Percentiles rank a stretch among this genome's conserved stretches.
Conservation (phyloP, 2,329 filamentous ascomycete genomes). For the Cladosporium sp. region DNA sequence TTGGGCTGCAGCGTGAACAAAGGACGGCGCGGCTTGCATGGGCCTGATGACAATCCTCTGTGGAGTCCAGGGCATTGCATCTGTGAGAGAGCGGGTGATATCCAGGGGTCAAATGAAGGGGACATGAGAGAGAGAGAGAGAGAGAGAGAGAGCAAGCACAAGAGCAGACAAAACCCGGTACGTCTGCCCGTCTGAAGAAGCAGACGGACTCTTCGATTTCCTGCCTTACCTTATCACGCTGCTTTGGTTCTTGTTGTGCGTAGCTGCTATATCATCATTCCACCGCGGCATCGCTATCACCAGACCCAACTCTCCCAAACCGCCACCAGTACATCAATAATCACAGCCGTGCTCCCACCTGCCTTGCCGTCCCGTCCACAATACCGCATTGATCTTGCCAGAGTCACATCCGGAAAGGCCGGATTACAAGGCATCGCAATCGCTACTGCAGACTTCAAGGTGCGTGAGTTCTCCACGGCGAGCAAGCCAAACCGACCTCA, state of each 20-base stretch:
- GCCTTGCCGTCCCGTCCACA: neutral
- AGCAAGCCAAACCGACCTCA: conserved; percentile 14
- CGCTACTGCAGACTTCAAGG: conserved; percentile 7
- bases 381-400: conserved; percentile 5
- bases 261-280: conserved; percentile 18
- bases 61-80: conserved; percentile 14
- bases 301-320: neutral
- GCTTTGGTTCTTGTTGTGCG: conserved; percentile 15
- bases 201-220: neutral
- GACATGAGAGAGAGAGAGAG: neutral
- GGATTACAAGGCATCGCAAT: conserved; percentile 6
- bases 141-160: neutral
- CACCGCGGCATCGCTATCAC: conserved; percentile 17
- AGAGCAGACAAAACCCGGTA: conserved; percentile 17
- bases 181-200: conserved; percentile 9
- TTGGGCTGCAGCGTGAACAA: conserved; percentile 17
- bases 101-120: conserved; percentile 8
- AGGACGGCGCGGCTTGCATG: conserved; percentile 19
- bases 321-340: conserved; percentile 4
- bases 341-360: neutral
- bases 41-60: conserved; percentile 18
- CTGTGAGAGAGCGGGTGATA: conserved; percentile 11
- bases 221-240: neutral
- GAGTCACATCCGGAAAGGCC: neutral
- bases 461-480: neutral